Evolutionary conservation across 2,329 filamentous ascomycete genomes (phyloP).

Genomic region (Hypocrella siamensis): DNA sequence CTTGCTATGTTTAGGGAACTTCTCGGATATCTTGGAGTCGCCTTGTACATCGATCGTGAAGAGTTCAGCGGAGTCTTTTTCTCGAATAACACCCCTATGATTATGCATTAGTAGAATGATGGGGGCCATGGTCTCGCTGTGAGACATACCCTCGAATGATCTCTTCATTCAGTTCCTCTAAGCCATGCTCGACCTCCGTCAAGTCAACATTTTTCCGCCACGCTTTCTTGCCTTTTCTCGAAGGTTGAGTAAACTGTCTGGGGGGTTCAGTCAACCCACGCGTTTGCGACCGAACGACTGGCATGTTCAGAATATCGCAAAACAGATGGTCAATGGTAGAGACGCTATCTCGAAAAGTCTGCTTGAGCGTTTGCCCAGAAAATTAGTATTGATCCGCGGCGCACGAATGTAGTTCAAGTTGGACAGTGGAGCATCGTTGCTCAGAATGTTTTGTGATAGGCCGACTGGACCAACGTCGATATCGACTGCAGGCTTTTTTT

Average conservation of each 20-base stretch:
- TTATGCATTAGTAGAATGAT: not conserved
- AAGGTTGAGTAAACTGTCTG: slow-evolving; percentile 72
- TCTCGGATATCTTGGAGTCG: slow-evolving; percentile 48
- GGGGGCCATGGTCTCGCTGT: not conserved
- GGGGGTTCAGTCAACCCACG: slow-evolving; percentile 45
- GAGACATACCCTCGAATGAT: slow-evolving; percentile 65
- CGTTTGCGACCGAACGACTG: slow-evolving; percentile 29
- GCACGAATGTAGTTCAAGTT: too few relatives aligned
- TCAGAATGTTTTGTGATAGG: too few relatives aligned
- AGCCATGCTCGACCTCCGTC: slow-evolving; percentile 66
- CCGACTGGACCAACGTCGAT: too few relatives aligned
- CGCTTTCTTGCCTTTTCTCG: slow-evolving; percentile 93
- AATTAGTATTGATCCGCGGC: too few relatives aligned
- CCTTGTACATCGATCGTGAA: slow-evolving; percentile 71
- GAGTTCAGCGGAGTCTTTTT: slow-evolving; percentile 69
- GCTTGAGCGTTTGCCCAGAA: too few relatives aligned
- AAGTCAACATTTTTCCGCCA: slow-evolving; percentile 98
- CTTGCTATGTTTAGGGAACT: slow-evolving; percentile 47
- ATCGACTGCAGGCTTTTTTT: too few relatives aligned
- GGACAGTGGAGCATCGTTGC: too few relatives aligned
- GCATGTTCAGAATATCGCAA: slow-evolving; percentile 24
- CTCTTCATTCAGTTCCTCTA: slow-evolving; percentile 74
- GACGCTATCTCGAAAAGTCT: not conserved
- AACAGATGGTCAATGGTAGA: not conserved
- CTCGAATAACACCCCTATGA: slow-evolving; percentile 64